Percentiles rank a stretch among this genome's conserved stretches.
phyloP scores from a whole-genome alignment of 2,329 filamentous ascomycete species.

The Botryosphaeria agaves region DNA sequence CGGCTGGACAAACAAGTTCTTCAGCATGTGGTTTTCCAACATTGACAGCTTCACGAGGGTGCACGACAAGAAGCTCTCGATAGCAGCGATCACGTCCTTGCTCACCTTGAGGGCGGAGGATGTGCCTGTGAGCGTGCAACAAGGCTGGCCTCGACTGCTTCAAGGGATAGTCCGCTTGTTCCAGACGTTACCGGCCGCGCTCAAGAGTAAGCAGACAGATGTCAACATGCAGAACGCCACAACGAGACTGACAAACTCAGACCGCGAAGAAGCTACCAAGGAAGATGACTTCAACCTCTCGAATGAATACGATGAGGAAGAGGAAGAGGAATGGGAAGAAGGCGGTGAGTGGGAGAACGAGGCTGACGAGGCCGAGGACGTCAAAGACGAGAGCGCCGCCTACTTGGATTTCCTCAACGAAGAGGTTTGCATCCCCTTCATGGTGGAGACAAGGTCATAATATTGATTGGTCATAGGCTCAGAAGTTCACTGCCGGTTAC shows the following conservation, averaged over 20 bases:
- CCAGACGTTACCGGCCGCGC: slow-evolving; percentile 70
- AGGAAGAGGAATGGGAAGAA: slow-evolving; percentile 68
- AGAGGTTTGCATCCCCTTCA: slow-evolving; percentile 38
- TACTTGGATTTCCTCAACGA: slow-evolving; percentile 94
- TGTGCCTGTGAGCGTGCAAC: slow-evolving; percentile 81
- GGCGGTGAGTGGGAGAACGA: slow-evolving; percentile 53
- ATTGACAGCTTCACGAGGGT: slow-evolving; percentile 88
- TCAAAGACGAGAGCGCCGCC: slow-evolving; percentile 78
- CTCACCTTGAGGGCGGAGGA: slow-evolving; percentile 64
- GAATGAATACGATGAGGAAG: slow-evolving; percentile 55
- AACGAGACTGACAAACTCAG: slow-evolving; percentile 22
- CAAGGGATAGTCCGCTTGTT: slow-evolving; percentile 82
- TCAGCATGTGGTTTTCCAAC: slow-evolving; percentile 93
- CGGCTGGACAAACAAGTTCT: slow-evolving; percentile 97
- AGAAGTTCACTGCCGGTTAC: slow-evolving; percentile 60
- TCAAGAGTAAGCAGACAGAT: slow-evolving; percentile 48
- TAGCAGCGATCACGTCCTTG: slow-evolving; percentile 78
- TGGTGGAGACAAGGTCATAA: not conserved
- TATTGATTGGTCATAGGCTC: slow-evolving; percentile 36
- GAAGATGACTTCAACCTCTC: slow-evolving; percentile 63
- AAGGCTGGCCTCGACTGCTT: slow-evolving; percentile 84
- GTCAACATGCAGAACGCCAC: slow-evolving; percentile 3
- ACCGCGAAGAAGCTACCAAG: slow-evolving; percentile 79
- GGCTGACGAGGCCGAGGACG: slow-evolving; percentile 46
- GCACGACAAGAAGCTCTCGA: slow-evolving; percentile 97